Evolutionary conservation across 495 filamentous ascomycete species (phyloP).

Genomic region (Annulohypoxylon moriforme): DNA sequence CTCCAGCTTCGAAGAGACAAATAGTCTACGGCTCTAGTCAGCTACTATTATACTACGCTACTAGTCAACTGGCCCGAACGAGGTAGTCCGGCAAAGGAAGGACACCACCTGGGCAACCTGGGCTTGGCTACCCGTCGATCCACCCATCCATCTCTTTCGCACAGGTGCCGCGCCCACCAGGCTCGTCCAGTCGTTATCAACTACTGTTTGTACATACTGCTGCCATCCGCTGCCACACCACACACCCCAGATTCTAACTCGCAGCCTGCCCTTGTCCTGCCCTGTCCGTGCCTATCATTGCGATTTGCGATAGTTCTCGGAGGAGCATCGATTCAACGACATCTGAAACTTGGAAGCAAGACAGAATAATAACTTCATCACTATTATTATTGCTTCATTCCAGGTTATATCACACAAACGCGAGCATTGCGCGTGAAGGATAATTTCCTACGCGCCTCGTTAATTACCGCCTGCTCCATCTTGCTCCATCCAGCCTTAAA

Average conservation of each 20-base stretch:
- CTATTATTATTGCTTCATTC: conserved; percentile 8
- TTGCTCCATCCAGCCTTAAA: conserved; percentile 1
- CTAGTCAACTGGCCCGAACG: conserved; percentile 23
- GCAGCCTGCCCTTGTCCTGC: conserved; percentile 44
- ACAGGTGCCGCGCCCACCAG: conserved; percentile 37
- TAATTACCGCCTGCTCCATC: conserved; percentile 8
- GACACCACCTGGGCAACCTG: conserved; percentile 39
- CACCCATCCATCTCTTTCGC: conserved; percentile 46
- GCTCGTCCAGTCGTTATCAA: conserved; percentile 42
- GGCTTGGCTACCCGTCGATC: conserved; percentile 45
- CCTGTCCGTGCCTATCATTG: conserved; percentile 46
- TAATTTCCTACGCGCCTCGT: conserved; percentile 17
- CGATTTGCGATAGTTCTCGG: conserved; percentile 38
- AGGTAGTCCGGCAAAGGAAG: conserved; percentile 43
- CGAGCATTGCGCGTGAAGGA: conserved; percentile 11
- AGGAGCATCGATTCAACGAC: conserved; percentile 32
- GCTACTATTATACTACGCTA: conserved; percentile 20
- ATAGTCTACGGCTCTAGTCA: conserved; percentile 31
- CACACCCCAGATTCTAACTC: conserved; percentile 49
- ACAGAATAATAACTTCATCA: conserved; percentile 13
- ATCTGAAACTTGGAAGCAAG: conserved; percentile 34
- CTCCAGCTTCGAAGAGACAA: conserved; percentile 27
- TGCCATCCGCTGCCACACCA: conserved; percentile 48
- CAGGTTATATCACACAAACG: conserved; percentile 19
- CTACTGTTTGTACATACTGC: conserved; percentile 43